phyloP scores from a whole-genome alignment of 2,329 filamentous ascomycete species.

The Kalaharituber pfeilii region DNA sequence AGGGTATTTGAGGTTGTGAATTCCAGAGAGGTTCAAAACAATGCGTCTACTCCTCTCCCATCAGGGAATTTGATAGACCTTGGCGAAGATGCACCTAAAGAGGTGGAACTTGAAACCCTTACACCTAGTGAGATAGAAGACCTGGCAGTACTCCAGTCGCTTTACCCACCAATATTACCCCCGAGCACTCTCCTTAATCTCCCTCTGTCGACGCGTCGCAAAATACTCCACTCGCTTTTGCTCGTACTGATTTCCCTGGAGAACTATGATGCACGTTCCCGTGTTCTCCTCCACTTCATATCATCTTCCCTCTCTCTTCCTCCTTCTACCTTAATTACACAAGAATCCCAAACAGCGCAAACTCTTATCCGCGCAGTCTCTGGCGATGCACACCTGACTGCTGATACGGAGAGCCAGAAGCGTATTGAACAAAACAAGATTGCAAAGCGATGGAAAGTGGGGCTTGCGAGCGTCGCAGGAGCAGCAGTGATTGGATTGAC shows the following conservation, averaged over 20 bases:
- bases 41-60: not conserved
- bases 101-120: not conserved
- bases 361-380: conserved; percentile 56
- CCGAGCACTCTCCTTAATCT: conserved; percentile 38
- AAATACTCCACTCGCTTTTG: conserved; percentile 50
- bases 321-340: conserved; percentile 44
- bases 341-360: conserved; percentile 59
- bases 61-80: not conserved
- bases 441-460: conserved; percentile 61
- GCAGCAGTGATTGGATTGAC: conserved; percentile 75
- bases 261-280: conserved; percentile 57
- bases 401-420: conserved; percentile 58
- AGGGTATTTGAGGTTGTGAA: conserved; percentile 25
- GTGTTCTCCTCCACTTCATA: conserved; percentile 51
- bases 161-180: conserved; percentile 33
- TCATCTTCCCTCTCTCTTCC: conserved; percentile 55
- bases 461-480: conserved; percentile 71
- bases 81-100: not conserved
- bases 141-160: not conserved
- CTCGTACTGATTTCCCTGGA: conserved; percentile 59
- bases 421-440: conserved; percentile 48
- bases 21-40: conserved; percentile 21
- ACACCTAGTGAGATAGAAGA: not conserved
- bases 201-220: conserved; percentile 44
- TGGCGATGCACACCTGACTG: conserved; percentile 54